A percentile compares a stretch with the other conserved stretches of the same genome.
These are phyloP conservation scores for Symbiotaphrina buchneri DNA, from an alignment of 495 filamentous ascomycete species.

Conservation along the genomic window DNA sequence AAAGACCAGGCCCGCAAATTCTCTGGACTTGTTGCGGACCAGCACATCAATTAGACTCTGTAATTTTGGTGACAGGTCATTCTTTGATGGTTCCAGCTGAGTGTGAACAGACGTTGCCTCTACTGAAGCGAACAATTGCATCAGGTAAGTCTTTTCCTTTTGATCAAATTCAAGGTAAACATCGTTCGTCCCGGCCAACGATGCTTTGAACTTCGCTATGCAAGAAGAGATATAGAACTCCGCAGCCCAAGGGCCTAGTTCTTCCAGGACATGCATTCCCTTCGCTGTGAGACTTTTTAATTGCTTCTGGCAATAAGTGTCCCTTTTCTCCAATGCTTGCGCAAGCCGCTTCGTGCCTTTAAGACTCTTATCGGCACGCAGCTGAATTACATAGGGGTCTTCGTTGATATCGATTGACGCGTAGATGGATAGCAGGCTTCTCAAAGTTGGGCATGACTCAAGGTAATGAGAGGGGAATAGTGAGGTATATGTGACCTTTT, in stretches of 20 bases:
- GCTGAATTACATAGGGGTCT: slow-evolving; percentile 47
- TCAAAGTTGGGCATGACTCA: too few species aligned
- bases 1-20: slow-evolving; percentile 56
- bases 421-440: slow-evolving; percentile 15
- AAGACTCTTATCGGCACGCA: slow-evolving; percentile 16
- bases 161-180: slow-evolving; percentile 18
- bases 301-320: slow-evolving; percentile 41
- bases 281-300: slow-evolving; percentile 32
- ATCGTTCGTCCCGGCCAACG: slow-evolving; percentile 11
- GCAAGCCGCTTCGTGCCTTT: slow-evolving; percentile 15
- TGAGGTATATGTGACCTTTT: slow-evolving; percentile 26
- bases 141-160: slow-evolving; percentile 38
- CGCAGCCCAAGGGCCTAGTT: slow-evolving; percentile 53
- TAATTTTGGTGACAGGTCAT: slow-evolving; percentile 26
- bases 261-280: slow-evolving; percentile 24
- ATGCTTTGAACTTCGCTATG: slow-evolving; percentile 21
- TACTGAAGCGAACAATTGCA: slow-evolving; percentile 22
- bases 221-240: slow-evolving; percentile 46
- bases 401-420: slow-evolving; percentile 29
- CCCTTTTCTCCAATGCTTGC: slow-evolving; percentile 21
- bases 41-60: slow-evolving; percentile 29
- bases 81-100: not conserved
- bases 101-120: slow-evolving; percentile 8
- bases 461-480: slow-evolving; percentile 7
- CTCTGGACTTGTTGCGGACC: slow-evolving; percentile 14